Evolutionary conservation across 1,284 basidiomycete genomes (phyloP).

Genomic region (Veloporphyrellus conicus): DNA sequence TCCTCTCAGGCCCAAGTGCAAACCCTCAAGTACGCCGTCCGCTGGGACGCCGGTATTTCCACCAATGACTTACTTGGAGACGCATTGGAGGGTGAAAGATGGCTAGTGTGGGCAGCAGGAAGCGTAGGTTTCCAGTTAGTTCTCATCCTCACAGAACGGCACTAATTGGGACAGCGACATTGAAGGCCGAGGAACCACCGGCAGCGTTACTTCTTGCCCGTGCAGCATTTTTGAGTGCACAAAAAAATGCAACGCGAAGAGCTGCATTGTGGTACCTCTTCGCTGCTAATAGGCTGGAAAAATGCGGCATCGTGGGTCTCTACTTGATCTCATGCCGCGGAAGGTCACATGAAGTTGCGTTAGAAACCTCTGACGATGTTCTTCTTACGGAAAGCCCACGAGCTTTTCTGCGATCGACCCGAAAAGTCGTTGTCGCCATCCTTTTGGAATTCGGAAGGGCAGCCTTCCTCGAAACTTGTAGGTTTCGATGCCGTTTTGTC

Average conservation of each 20-base stretch:
- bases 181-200: conserved; percentile 76
- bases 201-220: conserved; percentile 70
- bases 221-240: conserved; percentile 63
- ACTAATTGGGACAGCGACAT: conserved; percentile 24
- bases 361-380: conserved; percentile 81
- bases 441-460: conserved; percentile 70
- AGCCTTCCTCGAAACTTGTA: conserved; percentile 35
- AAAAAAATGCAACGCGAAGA: conserved; percentile 52
- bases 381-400: conserved; percentile 66
- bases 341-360: conserved; percentile 5
- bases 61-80: conserved; percentile 52
- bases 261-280: conserved; percentile 73
- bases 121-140: conserved; percentile 46
- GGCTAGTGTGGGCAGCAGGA: conserved; percentile 77
- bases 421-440: conserved; percentile 64
- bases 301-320: conserved; percentile 68
- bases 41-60: conserved; percentile 70
- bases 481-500: conserved; percentile 62
- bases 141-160: conserved; percentile 6
- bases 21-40: conserved; percentile 60
- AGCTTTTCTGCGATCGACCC: conserved; percentile 49
- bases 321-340: conserved; percentile 1
- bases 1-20: conserved; percentile 60
- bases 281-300: conserved; percentile 71
- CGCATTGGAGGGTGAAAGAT: conserved; percentile 67